phyloP scores from a whole-genome alignment of 2,329 filamentous ascomycete genomes.

The Cylindrodendrum hubeiense region DNA sequence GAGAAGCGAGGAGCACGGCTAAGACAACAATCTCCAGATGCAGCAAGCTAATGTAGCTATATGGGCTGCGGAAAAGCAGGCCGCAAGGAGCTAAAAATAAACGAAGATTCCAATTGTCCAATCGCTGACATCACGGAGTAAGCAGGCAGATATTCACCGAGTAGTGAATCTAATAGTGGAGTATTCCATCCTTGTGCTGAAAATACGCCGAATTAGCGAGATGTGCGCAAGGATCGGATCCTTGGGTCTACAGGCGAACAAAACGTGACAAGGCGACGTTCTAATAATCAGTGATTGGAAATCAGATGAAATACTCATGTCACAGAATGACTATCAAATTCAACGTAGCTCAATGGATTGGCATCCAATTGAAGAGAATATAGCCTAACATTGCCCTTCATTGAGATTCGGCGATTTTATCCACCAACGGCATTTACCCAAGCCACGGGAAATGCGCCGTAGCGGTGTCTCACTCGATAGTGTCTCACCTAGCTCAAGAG shows the following conservation, averaged over 20 bases:
- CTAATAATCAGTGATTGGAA: no score
- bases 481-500: background rate
- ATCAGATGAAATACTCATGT: no score
- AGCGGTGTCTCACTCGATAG: no score
- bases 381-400: no score
- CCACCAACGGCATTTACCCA: no score
- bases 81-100: background rate
- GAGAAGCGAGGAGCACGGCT: background rate
- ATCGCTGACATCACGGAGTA: conserved; percentile 12
- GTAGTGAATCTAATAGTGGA: background rate
- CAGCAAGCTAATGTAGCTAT: background rate
- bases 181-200: background rate
- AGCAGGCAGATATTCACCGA: conserved; percentile 22
- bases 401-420: background rate
- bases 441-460: no score
- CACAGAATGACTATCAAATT: no score
- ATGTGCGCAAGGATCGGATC: no score
- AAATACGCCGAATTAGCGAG: conserved; percentile 15
- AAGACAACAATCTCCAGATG: background rate
- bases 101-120: conserved; percentile 6
- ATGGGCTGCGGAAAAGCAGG: background rate
- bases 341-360: no score
- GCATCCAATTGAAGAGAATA: no score
- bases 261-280: no score
- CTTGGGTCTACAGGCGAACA: no score